Conservation (phyloP, 1,284 basidiomycete species). For the Boletus semigastroideus region DNA sequence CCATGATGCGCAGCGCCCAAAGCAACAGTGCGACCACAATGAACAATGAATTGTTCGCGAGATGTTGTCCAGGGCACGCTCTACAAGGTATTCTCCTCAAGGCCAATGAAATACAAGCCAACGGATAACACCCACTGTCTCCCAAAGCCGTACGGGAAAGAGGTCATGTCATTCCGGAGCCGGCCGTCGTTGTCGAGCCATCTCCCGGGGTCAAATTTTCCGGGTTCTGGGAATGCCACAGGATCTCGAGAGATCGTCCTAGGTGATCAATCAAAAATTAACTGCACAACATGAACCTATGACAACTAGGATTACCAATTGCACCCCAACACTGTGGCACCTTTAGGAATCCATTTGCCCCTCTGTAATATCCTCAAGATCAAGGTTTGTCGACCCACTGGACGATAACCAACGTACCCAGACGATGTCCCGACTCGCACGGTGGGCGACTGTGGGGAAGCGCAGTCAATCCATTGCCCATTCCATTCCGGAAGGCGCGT, state of each 20-base stretch:
- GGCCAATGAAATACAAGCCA: neutral
- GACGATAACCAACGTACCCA: slow-evolving; percentile 42
- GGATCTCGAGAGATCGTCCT: slow-evolving; percentile 58
- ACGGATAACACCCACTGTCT: slow-evolving; percentile 40
- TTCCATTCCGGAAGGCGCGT: neutral
- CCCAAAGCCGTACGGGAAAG: slow-evolving; percentile 61
- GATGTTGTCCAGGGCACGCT: slow-evolving; percentile 21
- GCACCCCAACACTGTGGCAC: slow-evolving; percentile 58
- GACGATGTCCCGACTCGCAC: slow-evolving; percentile 56
- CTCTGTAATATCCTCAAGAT: slow-evolving; percentile 33
- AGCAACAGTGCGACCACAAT: slow-evolving; percentile 21
- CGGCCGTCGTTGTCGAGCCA: slow-evolving; percentile 53
- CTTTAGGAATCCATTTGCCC: slow-evolving; percentile 56
- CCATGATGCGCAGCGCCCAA: slow-evolving; percentile 24
- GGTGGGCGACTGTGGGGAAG: slow-evolving; percentile 45
- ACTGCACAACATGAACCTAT: neutral
- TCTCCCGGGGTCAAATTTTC: slow-evolving; percentile 55
- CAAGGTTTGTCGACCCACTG: too few relatives aligned
- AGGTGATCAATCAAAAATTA: neutral
- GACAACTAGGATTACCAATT: slow-evolving; percentile 11
- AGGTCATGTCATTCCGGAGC: slow-evolving; percentile 49
- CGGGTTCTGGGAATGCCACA: slow-evolving; percentile 54
- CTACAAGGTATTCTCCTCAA: slow-evolving; percentile 1
- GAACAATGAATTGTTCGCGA: slow-evolving; percentile 24
- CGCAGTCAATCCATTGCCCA: neutral